Evolutionary conservation across 2,329 filamentous ascomycete genomes (phyloP).

Genomic region (Neonectria coccinea): DNA sequence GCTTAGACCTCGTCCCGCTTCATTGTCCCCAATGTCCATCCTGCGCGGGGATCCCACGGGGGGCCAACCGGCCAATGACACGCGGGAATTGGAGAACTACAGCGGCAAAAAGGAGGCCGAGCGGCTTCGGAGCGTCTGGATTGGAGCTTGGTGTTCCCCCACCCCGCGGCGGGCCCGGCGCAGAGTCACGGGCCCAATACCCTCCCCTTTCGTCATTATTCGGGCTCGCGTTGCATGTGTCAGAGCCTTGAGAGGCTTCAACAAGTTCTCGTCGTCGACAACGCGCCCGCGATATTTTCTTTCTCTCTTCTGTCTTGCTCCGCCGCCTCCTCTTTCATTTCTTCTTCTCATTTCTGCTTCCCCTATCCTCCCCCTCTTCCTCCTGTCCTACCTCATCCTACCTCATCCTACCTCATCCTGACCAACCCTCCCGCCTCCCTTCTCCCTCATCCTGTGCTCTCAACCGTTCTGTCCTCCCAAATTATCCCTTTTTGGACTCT

Average conservation of each 20-base stretch:
- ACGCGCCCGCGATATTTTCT: slow-evolving; percentile 20
- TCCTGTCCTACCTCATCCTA: not conserved
- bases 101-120: slow-evolving; percentile 8
- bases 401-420: not conserved
- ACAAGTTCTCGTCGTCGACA: slow-evolving; percentile 15
- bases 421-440: not conserved
- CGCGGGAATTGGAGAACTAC: slow-evolving; percentile 2
- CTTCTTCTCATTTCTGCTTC: not conserved
- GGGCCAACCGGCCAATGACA: not conserved
- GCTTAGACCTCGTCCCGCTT: slow-evolving; percentile 14
- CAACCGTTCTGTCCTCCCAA: slow-evolving; percentile 8
- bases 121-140: not conserved
- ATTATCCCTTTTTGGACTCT: not conserved
- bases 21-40: slow-evolving; percentile 12
- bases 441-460: slow-evolving; percentile 1
- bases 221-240: slow-evolving; percentile 4
- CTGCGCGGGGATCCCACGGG: not conserved
- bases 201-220: slow-evolving; percentile 7
- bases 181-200: not conserved
- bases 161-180: not conserved
- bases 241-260: slow-evolving; percentile 7
- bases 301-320: slow-evolving; percentile 13
- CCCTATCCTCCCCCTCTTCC: not conserved
- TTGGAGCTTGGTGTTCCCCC: not conserved
- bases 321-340: slow-evolving; percentile 9